Percentiles rank a stretch among this genome's conserved stretches.
Evolutionary conservation across 805 yeast genomes (phyloP).

Genomic region (Sungouiella thailandica): DNA sequence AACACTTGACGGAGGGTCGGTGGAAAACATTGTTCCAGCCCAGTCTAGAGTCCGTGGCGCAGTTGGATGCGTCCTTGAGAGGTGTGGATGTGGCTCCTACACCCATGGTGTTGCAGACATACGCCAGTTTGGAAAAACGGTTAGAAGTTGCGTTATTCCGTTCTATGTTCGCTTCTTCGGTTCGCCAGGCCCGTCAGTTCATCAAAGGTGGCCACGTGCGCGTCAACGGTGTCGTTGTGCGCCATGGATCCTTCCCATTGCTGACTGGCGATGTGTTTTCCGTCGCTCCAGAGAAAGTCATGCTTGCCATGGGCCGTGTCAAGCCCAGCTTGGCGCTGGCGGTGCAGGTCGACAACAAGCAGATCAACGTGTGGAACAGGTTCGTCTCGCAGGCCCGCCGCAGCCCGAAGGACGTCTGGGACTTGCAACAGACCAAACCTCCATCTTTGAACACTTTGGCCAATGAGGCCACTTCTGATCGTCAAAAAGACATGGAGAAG

Average conservation of each 20-base stretch:
- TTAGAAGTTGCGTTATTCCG: conserved; percentile 88
- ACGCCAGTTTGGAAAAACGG: conserved; percentile 81
- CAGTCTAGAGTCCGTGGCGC: conserved; percentile 80
- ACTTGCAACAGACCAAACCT: conserved; percentile 40
- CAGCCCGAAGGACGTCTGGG: conserved; percentile 56
- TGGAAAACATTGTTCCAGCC: conserved; percentile 70
- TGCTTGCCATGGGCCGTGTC: conserved; percentile 76
- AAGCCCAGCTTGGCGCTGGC: conserved; percentile 75
- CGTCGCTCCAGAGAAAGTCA: conserved; percentile 80
- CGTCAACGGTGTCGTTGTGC: conserved; percentile 78
- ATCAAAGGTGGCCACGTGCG: conserved; percentile 74
- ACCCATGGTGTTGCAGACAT: conserved; percentile 85
- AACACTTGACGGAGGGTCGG: conserved; percentile 77
- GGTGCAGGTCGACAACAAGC: conserved; percentile 63
- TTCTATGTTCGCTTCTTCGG: conserved; percentile 87
- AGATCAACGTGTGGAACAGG: conserved; percentile 71
- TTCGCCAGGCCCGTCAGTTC: conserved; percentile 90
- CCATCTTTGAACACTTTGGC: conserved; percentile 28
- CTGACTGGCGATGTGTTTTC: conserved; percentile 82
- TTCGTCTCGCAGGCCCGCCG: conserved; percentile 56
- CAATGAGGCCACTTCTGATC: conserved; percentile 6
- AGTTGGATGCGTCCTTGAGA: conserved; percentile 73
- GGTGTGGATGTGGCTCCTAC: conserved; percentile 56
- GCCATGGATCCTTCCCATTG: conserved; percentile 74
- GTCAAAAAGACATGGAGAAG: conserved; percentile 15